Conservation (phyloP, 805 yeast species). For the Barnettozyma salicaria region DNA sequence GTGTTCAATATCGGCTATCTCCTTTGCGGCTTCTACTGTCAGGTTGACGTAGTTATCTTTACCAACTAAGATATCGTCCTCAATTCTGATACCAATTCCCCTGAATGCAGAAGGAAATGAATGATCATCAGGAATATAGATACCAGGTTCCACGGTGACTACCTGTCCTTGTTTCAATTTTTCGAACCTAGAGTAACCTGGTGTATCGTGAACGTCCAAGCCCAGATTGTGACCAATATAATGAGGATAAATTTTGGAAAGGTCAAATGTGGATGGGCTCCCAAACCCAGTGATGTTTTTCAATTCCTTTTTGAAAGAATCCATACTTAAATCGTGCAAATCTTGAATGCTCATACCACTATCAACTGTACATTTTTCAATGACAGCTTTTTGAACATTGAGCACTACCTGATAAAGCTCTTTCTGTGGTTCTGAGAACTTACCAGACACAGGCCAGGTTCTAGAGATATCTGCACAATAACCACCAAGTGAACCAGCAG, state of each 20-base stretch:
- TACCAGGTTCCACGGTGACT: constrained; percentile 92
- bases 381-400: constrained; percentile 73
- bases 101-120: constrained; percentile 75
- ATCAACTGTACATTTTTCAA: constrained; percentile 55
- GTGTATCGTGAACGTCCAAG: constrained; percentile 82
- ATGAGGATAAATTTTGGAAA: constrained; percentile 73
- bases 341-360: constrained; percentile 57
- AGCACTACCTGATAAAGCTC: constrained; percentile 88
- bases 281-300: constrained; percentile 61
- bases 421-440: constrained; percentile 68
- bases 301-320: constrained; percentile 54
- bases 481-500: constrained; percentile 91
- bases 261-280: constrained; percentile 44
- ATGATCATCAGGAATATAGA: constrained; percentile 70
- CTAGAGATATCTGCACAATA: constrained; percentile 94
- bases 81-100: constrained; percentile 90
- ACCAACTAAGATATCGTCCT: constrained; percentile 87
- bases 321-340: constrained; percentile 65
- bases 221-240: constrained; percentile 95
- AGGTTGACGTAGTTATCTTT: constrained; percentile 48
- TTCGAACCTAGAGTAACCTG: constrained; percentile 51
- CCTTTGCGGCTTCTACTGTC: constrained; percentile 82
- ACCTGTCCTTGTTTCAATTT: constrained; percentile 67
- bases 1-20: constrained; percentile 71
- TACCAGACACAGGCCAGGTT: constrained; percentile 87